phyloP scores from a whole-genome alignment of 352 stramenopile species.

The Globisporangium irregulare region DNA sequence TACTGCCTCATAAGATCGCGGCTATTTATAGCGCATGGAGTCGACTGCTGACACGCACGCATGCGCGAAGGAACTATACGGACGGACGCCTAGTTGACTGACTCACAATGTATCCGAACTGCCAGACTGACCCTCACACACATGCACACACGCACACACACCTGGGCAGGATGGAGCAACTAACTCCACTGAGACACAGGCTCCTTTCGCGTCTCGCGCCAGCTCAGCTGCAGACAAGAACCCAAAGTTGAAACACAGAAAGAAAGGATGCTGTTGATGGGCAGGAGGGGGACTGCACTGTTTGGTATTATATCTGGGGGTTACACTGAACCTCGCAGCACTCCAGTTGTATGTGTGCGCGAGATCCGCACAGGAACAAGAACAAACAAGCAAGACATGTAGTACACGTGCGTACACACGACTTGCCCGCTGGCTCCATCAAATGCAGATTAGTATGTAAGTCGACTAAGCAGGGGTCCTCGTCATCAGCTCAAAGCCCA shows the following conservation, averaged over 20 bases:
- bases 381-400: not conserved
- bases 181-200: not conserved
- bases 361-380: not conserved
- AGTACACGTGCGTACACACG: not conserved
- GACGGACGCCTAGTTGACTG: not conserved
- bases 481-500: not conserved
- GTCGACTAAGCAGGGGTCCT: not conserved
- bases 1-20: not conserved
- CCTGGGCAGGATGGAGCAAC: not conserved
- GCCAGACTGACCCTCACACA: too few relatives aligned
- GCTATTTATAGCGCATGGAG: not conserved
- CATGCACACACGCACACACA: not conserved
- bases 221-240: not conserved
- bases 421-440: not conserved
- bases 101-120: not conserved
- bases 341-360: not conserved
- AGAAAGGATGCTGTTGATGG: not conserved
- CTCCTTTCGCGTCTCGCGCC: not conserved
- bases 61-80: not conserved
- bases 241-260: not conserved
- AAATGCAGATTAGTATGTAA: not conserved
- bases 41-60: not conserved
- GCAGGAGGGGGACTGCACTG: too few relatives aligned
- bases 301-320: not conserved
- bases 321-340: not conserved